These are phyloP conservation scores for Guyanaporus albipodus DNA, from an alignment of 768 basidiomycete genomes.

Conservation along the genomic window DNA sequence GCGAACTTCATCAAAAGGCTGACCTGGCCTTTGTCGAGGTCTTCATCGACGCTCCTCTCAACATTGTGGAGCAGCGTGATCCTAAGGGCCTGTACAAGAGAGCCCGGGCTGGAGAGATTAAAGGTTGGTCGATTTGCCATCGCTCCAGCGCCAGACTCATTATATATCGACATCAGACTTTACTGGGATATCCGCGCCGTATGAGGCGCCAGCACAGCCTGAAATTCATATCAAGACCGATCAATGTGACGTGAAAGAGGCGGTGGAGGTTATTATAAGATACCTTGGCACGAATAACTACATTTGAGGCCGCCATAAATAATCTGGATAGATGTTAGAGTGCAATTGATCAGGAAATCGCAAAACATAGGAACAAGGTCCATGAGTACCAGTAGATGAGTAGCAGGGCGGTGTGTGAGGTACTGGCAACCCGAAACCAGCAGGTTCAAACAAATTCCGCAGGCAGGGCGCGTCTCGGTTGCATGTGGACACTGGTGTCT, in stretches of 20 bases:
- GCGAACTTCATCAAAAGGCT: constrained; percentile 72
- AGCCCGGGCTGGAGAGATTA: constrained; percentile 92
- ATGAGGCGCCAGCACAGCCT: constrained; percentile 80
- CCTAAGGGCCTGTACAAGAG: constrained; percentile 98
- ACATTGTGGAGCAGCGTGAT: constrained; percentile 86
- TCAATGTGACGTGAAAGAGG: constrained; percentile 69
- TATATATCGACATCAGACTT: constrained; percentile 68
- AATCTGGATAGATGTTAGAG: constrained; percentile 11
- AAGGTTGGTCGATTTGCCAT: constrained; percentile 52
- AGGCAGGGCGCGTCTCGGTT: constrained; percentile 8
- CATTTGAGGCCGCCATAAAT: constrained; percentile 36
- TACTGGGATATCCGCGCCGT: constrained; percentile 96
- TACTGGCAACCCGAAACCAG: constrained; percentile 1
- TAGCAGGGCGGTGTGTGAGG: constrained; percentile 11
- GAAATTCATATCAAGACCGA: constrained; percentile 93
- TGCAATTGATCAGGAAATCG: constrained; percentile 10
- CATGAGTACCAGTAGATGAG: constrained; percentile 16
- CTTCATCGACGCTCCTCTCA: constrained; percentile 88
- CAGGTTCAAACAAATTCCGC: constrained; percentile 20
- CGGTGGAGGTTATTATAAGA: constrained; percentile 72
- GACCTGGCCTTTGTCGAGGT: constrained; percentile 88
- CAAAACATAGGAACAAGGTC: constrained; percentile 9
- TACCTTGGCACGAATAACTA: constrained; percentile 72
- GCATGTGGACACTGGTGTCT: constrained; percentile 8
- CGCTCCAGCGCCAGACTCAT: constrained; percentile 4